Evolutionary conservation across 306 rosid species (phyloP).

Genomic region (Vigna reflexopilosa): DNA sequence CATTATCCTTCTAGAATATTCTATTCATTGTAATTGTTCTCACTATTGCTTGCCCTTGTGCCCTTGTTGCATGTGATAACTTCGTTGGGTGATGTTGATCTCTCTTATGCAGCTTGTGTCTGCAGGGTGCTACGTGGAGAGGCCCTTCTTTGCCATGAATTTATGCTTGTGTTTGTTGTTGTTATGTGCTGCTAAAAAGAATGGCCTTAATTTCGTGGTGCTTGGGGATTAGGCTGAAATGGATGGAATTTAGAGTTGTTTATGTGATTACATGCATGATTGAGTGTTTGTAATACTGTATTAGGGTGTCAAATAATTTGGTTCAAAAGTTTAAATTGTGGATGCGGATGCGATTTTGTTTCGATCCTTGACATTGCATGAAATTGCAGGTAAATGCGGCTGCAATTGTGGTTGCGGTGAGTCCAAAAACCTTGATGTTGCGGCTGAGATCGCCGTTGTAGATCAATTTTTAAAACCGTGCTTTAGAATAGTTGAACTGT

Average conservation of each 20-base stretch:
- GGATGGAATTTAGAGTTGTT: slow-evolving; percentile 24
- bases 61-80: slow-evolving; percentile 18
- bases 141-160: slow-evolving; percentile 32
- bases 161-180: slow-evolving; percentile 24
- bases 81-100: slow-evolving; percentile 51
- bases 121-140: slow-evolving; percentile 34
- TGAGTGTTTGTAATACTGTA: slow-evolving; percentile 29
- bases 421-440: neutral
- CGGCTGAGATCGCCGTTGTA: neutral
- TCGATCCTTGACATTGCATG: neutral
- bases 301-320: slow-evolving; percentile 22
- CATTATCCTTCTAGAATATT: slow-evolving; percentile 35
- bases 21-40: slow-evolving; percentile 28
- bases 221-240: slow-evolving; percentile 45
- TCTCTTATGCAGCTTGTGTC: slow-evolving; percentile 34
- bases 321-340: neutral
- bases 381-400: neutral
- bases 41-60: slow-evolving; percentile 30
- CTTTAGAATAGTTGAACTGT: slow-evolving; percentile 23
- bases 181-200: slow-evolving; percentile 15
- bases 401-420: neutral
- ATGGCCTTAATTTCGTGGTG: slow-evolving; percentile 38
- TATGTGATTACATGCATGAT: slow-evolving; percentile 40
- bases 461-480: neutral
- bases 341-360: neutral